phyloP scores from a whole-genome alignment of 2,329 filamentous ascomycete genomes.

The Pseudogymnoascus sp. region DNA sequence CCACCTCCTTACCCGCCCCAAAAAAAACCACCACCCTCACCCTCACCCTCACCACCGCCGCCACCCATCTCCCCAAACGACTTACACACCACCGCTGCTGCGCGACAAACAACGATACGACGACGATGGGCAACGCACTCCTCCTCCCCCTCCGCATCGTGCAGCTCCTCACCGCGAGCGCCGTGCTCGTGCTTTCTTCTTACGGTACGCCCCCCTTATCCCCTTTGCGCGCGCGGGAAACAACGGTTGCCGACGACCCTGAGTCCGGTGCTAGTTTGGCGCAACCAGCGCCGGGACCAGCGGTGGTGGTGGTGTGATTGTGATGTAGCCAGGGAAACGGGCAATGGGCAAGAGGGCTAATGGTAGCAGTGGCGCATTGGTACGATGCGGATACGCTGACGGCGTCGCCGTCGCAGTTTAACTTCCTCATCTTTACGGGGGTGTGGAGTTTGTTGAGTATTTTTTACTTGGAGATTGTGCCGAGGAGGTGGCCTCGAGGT shows the following conservation, averaged over 20 bases:
- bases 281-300: conserved; percentile 11
- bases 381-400: conserved; percentile 48
- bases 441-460: conserved; percentile 47
- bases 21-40: not conserved
- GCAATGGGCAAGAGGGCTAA: not conserved
- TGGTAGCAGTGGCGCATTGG: conserved; percentile 48
- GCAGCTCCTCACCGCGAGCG: conserved; percentile 37
- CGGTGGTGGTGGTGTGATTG: conserved; percentile 10
- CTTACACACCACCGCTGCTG: not conserved
- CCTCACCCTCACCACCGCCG: no score
- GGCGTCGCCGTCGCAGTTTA: conserved; percentile 46
- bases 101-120: not conserved
- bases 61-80: not conserved
- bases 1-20: not conserved
- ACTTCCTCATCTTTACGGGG: conserved; percentile 48
- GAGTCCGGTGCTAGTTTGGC: not conserved
- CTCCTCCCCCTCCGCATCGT: conserved; percentile 33
- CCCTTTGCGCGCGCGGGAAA: no score
- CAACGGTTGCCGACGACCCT: not conserved
- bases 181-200: conserved; percentile 40
- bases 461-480: conserved; percentile 42
- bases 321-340: no score
- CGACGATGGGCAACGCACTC: not conserved
- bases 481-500: conserved; percentile 38
- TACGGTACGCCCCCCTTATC: conserved; percentile 40